Conservation (phyloP, 306 rosid genomes). For the Datisca glomerata region DNA sequence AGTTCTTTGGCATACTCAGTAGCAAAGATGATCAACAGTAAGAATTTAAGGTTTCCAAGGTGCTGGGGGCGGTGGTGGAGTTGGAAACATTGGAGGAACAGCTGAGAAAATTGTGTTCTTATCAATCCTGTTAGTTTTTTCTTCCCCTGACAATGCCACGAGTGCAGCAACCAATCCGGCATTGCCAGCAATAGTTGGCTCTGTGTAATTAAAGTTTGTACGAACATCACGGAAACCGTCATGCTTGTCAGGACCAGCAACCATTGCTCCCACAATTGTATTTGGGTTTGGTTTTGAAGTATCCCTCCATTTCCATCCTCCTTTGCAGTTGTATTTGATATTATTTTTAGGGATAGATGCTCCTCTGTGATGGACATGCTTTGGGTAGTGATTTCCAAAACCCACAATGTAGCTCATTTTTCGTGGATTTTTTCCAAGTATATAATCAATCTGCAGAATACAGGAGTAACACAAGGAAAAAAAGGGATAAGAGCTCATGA, state of each 20-base stretch:
- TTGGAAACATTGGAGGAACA: conserved; percentile 96
- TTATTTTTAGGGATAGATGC: conserved; percentile 90
- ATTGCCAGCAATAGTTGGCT: conserved; percentile 93
- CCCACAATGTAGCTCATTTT: conserved; percentile 89
- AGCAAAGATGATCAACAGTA: too few species aligned
- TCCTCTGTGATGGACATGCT: conserved; percentile 88
- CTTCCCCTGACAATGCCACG: conserved; percentile 82
- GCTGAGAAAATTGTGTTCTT: conserved; percentile 90
- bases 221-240: conserved; percentile 94
- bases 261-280: conserved; percentile 82
- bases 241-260: conserved; percentile 90
- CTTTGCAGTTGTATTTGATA: conserved; percentile 81
- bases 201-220: conserved; percentile 79
- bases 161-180: conserved; percentile 95
- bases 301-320: conserved; percentile 99
- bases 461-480: too few species aligned
- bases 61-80: conserved; percentile 99
- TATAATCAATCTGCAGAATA: conserved; percentile 90
- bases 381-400: conserved; percentile 79
- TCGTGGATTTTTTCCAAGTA: conserved; percentile 79
- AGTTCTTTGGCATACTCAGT: too few species aligned
- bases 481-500: too few species aligned
- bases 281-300: conserved; percentile 69
- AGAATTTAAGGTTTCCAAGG: conserved; percentile 98
- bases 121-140: conserved; percentile 47